Base-by-base conservation (phyloP, 306 rosid genomes). In the Albizia julibrissin region DNA sequence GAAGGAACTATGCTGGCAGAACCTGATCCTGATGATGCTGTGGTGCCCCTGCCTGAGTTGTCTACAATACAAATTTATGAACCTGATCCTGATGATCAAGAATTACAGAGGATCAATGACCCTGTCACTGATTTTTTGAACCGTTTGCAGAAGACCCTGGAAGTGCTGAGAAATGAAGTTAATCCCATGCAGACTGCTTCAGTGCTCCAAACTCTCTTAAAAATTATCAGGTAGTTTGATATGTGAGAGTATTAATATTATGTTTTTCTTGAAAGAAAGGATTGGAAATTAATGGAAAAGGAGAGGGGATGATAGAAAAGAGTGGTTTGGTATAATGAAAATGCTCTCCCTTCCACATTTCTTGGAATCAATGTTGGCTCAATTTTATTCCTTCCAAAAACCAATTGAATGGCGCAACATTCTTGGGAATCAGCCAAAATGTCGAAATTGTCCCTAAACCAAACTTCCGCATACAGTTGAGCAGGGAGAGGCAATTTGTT, bases 11-110 rank as follows among this genome's bases (percentile, higher is more conserved):
- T 82, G 72, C 82, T 8, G 71, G 75, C 82, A 58, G 91, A 89
- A 85, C 91, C 91, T 68, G 90, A 85, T 84, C 93, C 91, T 16
- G 86, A 85, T 86, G 91, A 87, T 68, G 82, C 56, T 42, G 62
- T 78, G 73, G 83, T 54, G 83, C 75, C 79, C 65, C 83, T 87
- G 68, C 86, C 84, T 40, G 86, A 81, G 27, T 78, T 68, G 27
- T 88, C 89, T 72, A 78, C 86, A 22, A 77, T 84, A 89, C 91
- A 84, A 81, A 80, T 84, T 31, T 89, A 82, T 68, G 98, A 93
- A 74, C 94, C 94, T 27, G 92, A 93, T 87, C 94, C 98, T 7
- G 93, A 95, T 87, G 97, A 95, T 88, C 85, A 89, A 85, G 98
- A 92, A 85, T 74, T 93, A 66, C 94, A 82, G 85, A 90, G 98